Evolutionary conservation across 2,329 filamentous ascomycete genomes (phyloP).

Genomic region (Remersonia thermophila): DNA sequence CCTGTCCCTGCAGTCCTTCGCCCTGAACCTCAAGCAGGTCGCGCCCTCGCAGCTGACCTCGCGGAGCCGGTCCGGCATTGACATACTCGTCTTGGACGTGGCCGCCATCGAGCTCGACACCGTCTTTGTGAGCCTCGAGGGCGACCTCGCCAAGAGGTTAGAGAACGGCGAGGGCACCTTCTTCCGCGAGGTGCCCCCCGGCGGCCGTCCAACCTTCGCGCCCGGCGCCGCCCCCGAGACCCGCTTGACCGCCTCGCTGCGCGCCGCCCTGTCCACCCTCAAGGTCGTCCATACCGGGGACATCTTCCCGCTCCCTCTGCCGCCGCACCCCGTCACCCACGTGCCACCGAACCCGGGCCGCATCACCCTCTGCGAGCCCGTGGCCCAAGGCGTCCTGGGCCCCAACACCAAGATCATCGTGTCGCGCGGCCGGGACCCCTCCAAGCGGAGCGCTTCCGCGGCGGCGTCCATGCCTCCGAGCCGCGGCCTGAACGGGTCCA

Average conservation of each 20-base stretch:
- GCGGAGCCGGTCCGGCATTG: conserved; percentile 64
- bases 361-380: conserved; percentile 87
- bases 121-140: conserved; percentile 76
- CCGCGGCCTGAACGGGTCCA: conserved; percentile 45
- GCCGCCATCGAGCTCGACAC: conserved; percentile 69
- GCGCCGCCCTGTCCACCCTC: conserved; percentile 60
- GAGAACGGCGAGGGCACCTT: conserved; percentile 78
- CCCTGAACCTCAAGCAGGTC: conserved; percentile 56
- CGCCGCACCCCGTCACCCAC: conserved; percentile 78
- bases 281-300: conserved; percentile 77
- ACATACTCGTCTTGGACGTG: conserved; percentile 73
- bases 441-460: conserved; percentile 37
- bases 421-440: conserved; percentile 48
- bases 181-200: conserved; percentile 47
- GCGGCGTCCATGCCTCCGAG: conserved; percentile 32
- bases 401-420: conserved; percentile 75
- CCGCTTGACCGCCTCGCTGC: conserved; percentile 52
- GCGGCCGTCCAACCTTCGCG: conserved; percentile 25
- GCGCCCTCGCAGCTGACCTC: conserved; percentile 64
- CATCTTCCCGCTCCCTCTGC: conserved; percentile 61
- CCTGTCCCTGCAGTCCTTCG: conserved; percentile 65
- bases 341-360: conserved; percentile 72
- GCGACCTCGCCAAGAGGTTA: conserved; percentile 63
- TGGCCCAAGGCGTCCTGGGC: conserved; percentile 72
- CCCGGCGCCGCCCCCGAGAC: conserved; percentile 30